Percentiles rank a stretch among this genome's conserved stretches.
Conservation (phyloP, 139 green algal genomes). For the Chlorella sorokiniana region DNA sequence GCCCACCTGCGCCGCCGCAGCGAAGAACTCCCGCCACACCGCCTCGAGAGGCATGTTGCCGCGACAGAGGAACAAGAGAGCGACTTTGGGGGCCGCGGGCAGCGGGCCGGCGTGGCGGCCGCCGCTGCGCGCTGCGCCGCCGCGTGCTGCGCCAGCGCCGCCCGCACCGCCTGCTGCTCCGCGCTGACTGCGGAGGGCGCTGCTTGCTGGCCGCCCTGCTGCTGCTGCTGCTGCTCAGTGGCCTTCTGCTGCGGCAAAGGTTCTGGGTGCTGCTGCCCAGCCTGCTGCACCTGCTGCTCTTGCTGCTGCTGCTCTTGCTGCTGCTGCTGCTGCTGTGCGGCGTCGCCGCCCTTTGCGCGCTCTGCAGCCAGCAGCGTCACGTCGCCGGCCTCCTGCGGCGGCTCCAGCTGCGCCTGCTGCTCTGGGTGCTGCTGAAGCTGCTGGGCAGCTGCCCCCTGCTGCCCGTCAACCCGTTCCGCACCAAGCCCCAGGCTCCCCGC, state of each 20-base stretch:
- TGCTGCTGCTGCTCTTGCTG: neutral
- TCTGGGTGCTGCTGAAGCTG: too few species aligned
- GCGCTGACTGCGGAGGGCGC: neutral
- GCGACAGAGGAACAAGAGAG: slow-evolving; percentile 40
- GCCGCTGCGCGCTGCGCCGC: too few species aligned
- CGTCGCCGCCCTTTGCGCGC: too few species aligned
- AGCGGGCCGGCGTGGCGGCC: neutral
- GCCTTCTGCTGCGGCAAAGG: neutral
- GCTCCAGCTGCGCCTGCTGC: too few species aligned
- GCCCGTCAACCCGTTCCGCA: too few species aligned
- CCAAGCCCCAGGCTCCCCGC: too few species aligned
- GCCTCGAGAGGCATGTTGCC: slow-evolving; percentile 34
- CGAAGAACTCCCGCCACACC: slow-evolving; percentile 33
- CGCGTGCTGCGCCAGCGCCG: neutral
- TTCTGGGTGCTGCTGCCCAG: too few species aligned
- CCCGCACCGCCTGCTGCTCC: neutral
- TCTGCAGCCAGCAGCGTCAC: neutral
- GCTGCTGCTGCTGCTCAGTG: slow-evolving; percentile 1
- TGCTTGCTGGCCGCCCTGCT: neutral
- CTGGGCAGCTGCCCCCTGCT: too few species aligned
- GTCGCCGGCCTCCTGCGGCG: too few species aligned
- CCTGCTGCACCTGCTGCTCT: neutral
- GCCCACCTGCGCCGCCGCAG: neutral
- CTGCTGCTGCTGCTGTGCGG: neutral
- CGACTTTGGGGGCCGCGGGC: slow-evolving; percentile 6